Conservation (phyloP, 2,329 filamentous ascomycete genomes). For the Claviceps purpurea region DNA sequence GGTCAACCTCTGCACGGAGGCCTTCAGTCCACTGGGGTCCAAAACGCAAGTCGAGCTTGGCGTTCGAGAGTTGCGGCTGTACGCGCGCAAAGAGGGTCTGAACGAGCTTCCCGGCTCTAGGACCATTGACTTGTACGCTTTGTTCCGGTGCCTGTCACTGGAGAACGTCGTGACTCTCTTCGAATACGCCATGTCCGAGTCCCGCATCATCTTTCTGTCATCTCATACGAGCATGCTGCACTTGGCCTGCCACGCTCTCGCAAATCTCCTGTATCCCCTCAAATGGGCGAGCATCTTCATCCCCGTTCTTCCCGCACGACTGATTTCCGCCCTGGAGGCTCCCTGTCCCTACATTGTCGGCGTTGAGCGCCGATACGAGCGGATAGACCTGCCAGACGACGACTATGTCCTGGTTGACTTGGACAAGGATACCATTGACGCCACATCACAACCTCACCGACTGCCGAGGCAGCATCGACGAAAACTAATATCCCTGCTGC, state of each 20-base stretch:
- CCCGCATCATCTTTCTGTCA: conserved; percentile 88
- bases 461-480: conserved; percentile 80
- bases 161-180: conserved; percentile 87
- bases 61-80: conserved; percentile 78
- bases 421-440: conserved; percentile 81
- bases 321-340: conserved; percentile 83
- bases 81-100: conserved; percentile 79
- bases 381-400: conserved; percentile 76
- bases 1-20: conserved; percentile 91
- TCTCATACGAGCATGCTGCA: conserved; percentile 96
- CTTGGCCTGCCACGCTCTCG: conserved; percentile 76
- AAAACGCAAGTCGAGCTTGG: conserved; percentile 92
- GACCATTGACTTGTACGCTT: conserved; percentile 80
- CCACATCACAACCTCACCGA: conserved; percentile 61
- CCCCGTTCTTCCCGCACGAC: conserved; percentile 71
- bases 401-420: conserved; percentile 93
- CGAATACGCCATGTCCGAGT: conserved; percentile 86
- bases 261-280: conserved; percentile 74
- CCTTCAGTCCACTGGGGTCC: conserved; percentile 79
- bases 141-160: conserved; percentile 81
- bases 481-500: conserved; percentile 78
- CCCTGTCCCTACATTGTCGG: conserved; percentile 96
- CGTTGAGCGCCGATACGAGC: conserved; percentile 83
- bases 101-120: conserved; percentile 91
- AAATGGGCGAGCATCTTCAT: conserved; percentile 94